A percentile compares a stretch with the other conserved stretches of the same genome.
Conservation (phyloP, 2,329 filamentous ascomycete genomes). For the Xylariaceae sp. region DNA sequence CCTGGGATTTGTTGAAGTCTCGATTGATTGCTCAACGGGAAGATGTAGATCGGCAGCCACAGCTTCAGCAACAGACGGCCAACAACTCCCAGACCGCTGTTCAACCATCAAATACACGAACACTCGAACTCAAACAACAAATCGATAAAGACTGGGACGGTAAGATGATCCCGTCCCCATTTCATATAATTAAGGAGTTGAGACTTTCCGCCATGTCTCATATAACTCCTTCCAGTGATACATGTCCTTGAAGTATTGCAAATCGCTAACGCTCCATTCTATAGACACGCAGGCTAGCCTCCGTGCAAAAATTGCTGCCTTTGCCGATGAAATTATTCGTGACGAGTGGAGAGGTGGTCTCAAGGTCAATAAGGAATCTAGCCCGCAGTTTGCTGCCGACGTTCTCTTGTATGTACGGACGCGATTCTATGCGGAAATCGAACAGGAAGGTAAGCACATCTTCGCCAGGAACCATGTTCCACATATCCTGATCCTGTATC, state of each 20-base stretch:
- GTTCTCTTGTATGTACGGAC: conserved; percentile 63
- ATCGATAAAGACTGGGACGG: conserved; percentile 64
- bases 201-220: not conserved
- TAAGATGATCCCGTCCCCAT: not conserved
- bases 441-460: conserved; percentile 39
- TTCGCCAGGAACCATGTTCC: not conserved
- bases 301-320: conserved; percentile 57
- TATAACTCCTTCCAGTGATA: not conserved
- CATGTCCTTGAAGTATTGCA: not conserved
- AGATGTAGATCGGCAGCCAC: conserved; percentile 56
- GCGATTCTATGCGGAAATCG: conserved; percentile 59
- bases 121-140: conserved; percentile 51
- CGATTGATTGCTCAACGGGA: conserved; percentile 61
- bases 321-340: conserved; percentile 65
- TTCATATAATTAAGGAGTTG: not conserved
- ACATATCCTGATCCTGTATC: not conserved
- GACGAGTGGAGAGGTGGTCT: conserved; percentile 60
- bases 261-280: not conserved
- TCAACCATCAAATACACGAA: conserved; percentile 31
- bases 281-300: conserved; percentile 59
- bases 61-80: conserved; percentile 30
- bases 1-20: conserved; percentile 65
- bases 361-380: conserved; percentile 58
- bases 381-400: conserved; percentile 65
- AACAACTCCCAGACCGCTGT: conserved; percentile 33